A percentile compares a stretch with the other conserved stretches of the same genome.
Conservation (phyloP, 2,329 filamentous ascomycete species). For the Colletotrichum sp. region DNA sequence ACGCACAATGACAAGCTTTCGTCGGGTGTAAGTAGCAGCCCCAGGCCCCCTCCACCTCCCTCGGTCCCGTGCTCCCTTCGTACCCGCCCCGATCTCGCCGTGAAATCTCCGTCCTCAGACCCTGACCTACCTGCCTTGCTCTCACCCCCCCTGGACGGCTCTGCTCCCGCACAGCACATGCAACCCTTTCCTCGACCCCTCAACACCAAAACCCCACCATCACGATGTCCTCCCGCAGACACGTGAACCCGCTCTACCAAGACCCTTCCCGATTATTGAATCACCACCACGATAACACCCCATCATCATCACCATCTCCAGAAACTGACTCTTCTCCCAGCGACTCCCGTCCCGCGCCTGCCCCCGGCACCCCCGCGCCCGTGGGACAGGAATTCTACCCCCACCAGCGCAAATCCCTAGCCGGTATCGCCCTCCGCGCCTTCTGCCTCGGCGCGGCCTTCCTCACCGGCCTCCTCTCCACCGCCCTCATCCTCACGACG, state of each 20-base stretch:
- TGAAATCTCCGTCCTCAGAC: not conserved
- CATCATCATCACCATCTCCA: not conserved
- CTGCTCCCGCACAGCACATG: not conserved
- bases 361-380: conserved; percentile 22
- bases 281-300: not conserved
- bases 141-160: not conserved
- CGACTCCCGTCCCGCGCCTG: conserved; percentile 19
- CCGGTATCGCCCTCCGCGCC: conserved; percentile 63
- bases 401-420: conserved; percentile 59
- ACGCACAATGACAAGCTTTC: conserved; percentile 10
- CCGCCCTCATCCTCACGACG: conserved; percentile 35
- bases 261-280: not conserved
- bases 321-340: conserved; percentile 24
- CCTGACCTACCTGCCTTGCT: not conserved
- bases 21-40: conserved; percentile 12
- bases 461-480: conserved; percentile 37
- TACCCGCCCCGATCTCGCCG: not conserved
- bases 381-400: conserved; percentile 42
- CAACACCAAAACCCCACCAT: conserved; percentile 15
- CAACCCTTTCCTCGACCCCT: not conserved
- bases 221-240: not conserved
- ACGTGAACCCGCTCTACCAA: conserved; percentile 1
- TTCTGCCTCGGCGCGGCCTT: conserved; percentile 57
- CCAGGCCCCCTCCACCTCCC: not conserved
- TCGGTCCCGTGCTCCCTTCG: not conserved